Conservation (phyloP, 805 yeast genomes). For the Clavispora phyllophila region DNA sequence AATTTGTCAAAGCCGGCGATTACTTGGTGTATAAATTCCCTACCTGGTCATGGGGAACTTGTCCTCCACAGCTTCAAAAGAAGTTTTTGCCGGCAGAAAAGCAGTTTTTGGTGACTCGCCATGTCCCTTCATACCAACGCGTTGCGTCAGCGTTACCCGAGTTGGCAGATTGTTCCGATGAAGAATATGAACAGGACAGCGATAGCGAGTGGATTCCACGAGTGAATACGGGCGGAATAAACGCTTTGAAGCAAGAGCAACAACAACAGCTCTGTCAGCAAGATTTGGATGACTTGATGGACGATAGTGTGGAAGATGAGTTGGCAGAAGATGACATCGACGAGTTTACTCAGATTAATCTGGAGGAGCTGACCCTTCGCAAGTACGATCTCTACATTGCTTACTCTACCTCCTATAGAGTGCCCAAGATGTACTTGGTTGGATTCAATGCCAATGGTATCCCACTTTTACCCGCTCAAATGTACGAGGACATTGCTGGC, state of each 20-base stretch:
- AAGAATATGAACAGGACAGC: background rate
- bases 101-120: conserved; percentile 82
- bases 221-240: background rate
- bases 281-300: conserved; percentile 45
- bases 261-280: conserved; percentile 1
- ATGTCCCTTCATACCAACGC: conserved; percentile 80
- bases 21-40: conserved; percentile 88
- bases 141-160: conserved; percentile 51
- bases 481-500: conserved; percentile 90
- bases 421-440: conserved; percentile 87
- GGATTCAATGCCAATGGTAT: conserved; percentile 82
- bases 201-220: conserved; percentile 13
- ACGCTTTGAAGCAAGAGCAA: conserved; percentile 1
- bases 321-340: conserved; percentile 24
- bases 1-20: conserved; percentile 92
- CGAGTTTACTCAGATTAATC: conserved; percentile 29
- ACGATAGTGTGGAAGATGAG: conserved; percentile 31
- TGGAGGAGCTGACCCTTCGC: conserved; percentile 40
- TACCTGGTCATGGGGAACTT: conserved; percentile 83
- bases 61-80: conserved; percentile 36
- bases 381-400: conserved; percentile 86
- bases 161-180: conserved; percentile 30
- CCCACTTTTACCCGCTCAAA: conserved; percentile 79
- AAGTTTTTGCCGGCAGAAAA: conserved; percentile 81
- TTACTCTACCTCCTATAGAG: conserved; percentile 91